Percentiles rank a stretch among this genome's conserved stretches.
phyloP scores from a whole-genome alignment of 192 early-diverging fungal species.

The Coemansia nantahalensis region DNA sequence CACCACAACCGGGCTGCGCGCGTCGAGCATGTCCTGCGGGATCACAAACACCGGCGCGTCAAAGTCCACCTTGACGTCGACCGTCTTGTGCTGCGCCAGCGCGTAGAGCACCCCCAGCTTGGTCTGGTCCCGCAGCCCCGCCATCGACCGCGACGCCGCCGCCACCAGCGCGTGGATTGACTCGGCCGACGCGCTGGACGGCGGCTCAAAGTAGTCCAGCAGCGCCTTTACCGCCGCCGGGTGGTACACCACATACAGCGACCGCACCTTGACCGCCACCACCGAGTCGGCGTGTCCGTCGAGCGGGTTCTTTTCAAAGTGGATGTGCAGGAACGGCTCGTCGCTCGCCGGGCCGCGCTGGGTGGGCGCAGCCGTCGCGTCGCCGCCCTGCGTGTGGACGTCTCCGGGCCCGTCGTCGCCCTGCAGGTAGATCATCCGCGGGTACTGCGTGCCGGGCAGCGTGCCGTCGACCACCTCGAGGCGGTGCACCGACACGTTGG shows the following conservation, averaged over 20 bases:
- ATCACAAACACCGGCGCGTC: conserved; percentile 95
- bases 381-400: not conserved
- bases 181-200: conserved; percentile 66
- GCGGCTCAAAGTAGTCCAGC: conserved; percentile 79
- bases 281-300: conserved; percentile 87
- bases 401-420: conserved; percentile 16
- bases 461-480: conserved; percentile 56
- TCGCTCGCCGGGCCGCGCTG: conserved; percentile 14
- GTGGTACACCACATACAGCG: conserved; percentile 89
- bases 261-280: conserved; percentile 78
- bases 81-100: conserved; percentile 82
- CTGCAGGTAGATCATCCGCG: conserved; percentile 51
- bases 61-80: conserved; percentile 91
- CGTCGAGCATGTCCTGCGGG: conserved; percentile 62
- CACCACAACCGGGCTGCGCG: conserved; percentile 68
- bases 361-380: conserved; percentile 4
- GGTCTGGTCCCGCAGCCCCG: conserved; percentile 87
- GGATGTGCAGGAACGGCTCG: conserved; percentile 50
- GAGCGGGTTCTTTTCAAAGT: conserved; percentile 86
- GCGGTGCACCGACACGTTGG: conserved; percentile 50
- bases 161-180: conserved; percentile 70
- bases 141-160: conserved; percentile 80
- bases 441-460: conserved; percentile 45
- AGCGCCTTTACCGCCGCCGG: conserved; percentile 71
- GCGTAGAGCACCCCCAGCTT: conserved; percentile 82